Percentiles rank a stretch among this genome's conserved stretches.
These are phyloP conservation scores for Fusarium tuaranense DNA, from an alignment of 2,329 filamentous ascomycete species.

Conservation along the genomic window DNA sequence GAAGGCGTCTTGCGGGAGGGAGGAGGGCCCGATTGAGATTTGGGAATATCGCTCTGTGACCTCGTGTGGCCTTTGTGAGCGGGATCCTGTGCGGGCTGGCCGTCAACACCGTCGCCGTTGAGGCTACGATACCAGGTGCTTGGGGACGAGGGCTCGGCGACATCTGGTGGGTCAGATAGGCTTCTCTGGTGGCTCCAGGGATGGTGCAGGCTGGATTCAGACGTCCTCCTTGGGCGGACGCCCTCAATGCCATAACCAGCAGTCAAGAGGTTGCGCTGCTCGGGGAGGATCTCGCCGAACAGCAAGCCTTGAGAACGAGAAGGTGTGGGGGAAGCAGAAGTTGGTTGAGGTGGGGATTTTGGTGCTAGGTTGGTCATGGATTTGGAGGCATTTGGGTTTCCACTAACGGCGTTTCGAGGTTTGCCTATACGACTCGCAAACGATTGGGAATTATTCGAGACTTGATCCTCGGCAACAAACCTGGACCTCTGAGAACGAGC, in stretches of 20 bases:
- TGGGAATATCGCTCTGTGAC: constrained; percentile 71
- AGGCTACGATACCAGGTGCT: constrained; percentile 72
- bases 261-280: constrained; percentile 63
- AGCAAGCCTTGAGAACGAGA: constrained; percentile 65
- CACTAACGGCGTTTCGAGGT: constrained; percentile 54
- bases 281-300: constrained; percentile 80
- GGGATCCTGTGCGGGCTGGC: constrained; percentile 36
- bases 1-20: constrained; percentile 49
- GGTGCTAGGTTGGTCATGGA: constrained; percentile 50
- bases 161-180: constrained; percentile 65
- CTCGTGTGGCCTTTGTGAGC: constrained; percentile 56
- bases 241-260: constrained; percentile 71
- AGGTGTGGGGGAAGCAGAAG: constrained; percentile 50
- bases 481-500: constrained; percentile 58
- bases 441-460: constrained; percentile 67
- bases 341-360: constrained; percentile 49
- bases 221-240: constrained; percentile 69
- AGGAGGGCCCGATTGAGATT: constrained; percentile 48
- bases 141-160: constrained; percentile 71
- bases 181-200: constrained; percentile 64
- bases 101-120: constrained; percentile 40
- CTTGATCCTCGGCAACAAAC: constrained; percentile 62
- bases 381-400: constrained; percentile 50
- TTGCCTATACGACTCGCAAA: constrained; percentile 71
- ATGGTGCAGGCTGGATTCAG: constrained; percentile 75